phyloP scores from a whole-genome alignment of 176 grass and related monocot species.

The Pontederia paniculata region DNA sequence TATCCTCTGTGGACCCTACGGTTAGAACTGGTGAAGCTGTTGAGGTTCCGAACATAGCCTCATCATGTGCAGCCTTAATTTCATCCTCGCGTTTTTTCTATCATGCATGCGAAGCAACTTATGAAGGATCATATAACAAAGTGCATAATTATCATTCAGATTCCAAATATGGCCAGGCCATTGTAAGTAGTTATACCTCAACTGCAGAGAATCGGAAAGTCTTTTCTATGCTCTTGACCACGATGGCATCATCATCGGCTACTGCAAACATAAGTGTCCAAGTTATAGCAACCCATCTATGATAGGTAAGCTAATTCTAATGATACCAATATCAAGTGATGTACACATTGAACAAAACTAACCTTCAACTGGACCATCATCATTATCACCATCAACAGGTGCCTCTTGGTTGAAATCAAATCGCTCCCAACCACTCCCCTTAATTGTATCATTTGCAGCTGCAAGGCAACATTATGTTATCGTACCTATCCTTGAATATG shows the following conservation, averaged over 20 bases:
- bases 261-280: conserved; percentile 26
- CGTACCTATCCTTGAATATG: background rate
- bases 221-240: conserved; percentile 78
- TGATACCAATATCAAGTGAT: background rate
- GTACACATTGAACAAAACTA: conserved; percentile 3
- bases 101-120: conserved; percentile 14
- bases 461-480: conserved; percentile 7
- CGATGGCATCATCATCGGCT: conserved; percentile 70
- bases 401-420: conserved; percentile 95
- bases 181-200: conserved; percentile 34
- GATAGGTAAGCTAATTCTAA: background rate
- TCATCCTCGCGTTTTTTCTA: conserved; percentile 70
- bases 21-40: conserved; percentile 27
- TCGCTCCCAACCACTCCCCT: conserved; percentile 62
- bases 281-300: background rate
- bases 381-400: conserved; percentile 66
- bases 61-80: conserved; percentile 74
- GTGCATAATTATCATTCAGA: background rate
- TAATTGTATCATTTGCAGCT: conserved; percentile 78
- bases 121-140: background rate
- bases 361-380: conserved; percentile 51
- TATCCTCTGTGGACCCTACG: conserved; percentile 19
- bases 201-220: conserved; percentile 81
- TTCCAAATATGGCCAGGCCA: background rate
- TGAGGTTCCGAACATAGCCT: conserved; percentile 81